phyloP scores from a whole-genome alignment of 805 yeast species.

The Wickerhamiella vanderwaltii region DNA sequence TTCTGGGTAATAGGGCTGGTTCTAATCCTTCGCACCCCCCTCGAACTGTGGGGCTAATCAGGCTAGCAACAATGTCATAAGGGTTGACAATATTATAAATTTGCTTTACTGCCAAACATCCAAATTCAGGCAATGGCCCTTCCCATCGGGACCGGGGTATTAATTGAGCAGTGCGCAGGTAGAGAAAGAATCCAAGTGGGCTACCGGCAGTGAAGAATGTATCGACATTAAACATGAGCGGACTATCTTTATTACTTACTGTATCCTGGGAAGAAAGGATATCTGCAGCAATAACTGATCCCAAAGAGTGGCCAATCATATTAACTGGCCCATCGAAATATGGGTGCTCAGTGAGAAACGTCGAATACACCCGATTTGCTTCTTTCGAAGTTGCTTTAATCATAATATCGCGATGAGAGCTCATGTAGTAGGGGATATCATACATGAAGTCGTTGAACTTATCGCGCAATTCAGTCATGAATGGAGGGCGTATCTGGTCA shows the following conservation, averaged over 20 bases:
- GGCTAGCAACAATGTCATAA: conserved; percentile 82
- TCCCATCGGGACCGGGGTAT: conserved; percentile 10
- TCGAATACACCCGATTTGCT: conserved; percentile 53
- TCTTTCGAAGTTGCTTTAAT: conserved; percentile 54
- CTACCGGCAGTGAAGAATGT: conserved; percentile 41
- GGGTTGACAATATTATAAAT: conserved; percentile 77
- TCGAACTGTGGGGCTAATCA: conserved; percentile 71
- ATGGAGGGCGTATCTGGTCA: conserved; percentile 61
- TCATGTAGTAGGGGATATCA: conserved; percentile 72
- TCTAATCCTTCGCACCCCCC: conserved; percentile 19
- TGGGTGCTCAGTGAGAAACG: conserved; percentile 57
- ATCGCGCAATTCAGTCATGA: conserved; percentile 63
- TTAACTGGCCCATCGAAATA: conserved; percentile 47
- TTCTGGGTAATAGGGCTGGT: conserved; percentile 5
- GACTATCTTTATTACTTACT: conserved; percentile 24
- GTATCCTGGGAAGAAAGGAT: conserved; percentile 38
- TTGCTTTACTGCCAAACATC: conserved; percentile 52
- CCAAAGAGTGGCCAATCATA: conserved; percentile 76
- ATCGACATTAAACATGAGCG: conserved; percentile 56
- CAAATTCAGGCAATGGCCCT: conserved; percentile 20
- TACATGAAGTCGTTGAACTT: conserved; percentile 74
- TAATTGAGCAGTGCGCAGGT: conserved; percentile 15
- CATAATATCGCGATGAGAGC: conserved; percentile 52
- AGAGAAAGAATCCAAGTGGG: conserved; percentile 22
- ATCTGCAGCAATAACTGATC: conserved; percentile 74